A percentile compares a stretch with the other conserved stretches of the same genome.
phyloP scores from a whole-genome alignment of 2,329 filamentous ascomycete genomes.

The Triangularia verruculosa region DNA sequence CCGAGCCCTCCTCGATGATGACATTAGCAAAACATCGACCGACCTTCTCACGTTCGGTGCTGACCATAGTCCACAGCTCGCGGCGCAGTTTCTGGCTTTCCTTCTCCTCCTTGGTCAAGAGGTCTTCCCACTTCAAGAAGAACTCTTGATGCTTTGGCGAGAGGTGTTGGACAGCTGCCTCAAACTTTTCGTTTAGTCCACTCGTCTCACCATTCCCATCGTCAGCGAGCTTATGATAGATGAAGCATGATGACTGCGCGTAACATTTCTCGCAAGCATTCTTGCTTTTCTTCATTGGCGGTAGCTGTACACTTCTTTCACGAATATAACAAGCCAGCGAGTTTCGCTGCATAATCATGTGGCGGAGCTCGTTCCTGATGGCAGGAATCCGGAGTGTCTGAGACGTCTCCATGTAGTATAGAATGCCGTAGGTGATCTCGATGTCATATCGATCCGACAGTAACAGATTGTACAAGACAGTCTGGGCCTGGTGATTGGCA shows the following conservation, averaged over 20 bases:
- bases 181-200: constrained; percentile 77
- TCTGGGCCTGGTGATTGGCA: constrained; percentile 85
- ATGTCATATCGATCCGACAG: constrained; percentile 94
- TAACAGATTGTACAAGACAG: constrained; percentile 87
- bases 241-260: constrained; percentile 84
- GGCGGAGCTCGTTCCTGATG: constrained; percentile 81
- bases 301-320: constrained; percentile 73
- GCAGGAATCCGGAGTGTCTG: constrained; percentile 82
- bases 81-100: constrained; percentile 82
- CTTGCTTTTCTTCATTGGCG: constrained; percentile 79
- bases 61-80: constrained; percentile 96
- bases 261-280: constrained; percentile 85
- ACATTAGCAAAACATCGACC: constrained; percentile 89
- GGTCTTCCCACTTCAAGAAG: constrained; percentile 90
- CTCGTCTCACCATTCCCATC: constrained; percentile 77
- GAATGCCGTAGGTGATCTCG: constrained; percentile 80
- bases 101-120: constrained; percentile 91
- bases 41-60: constrained; percentile 79
- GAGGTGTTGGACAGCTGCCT: constrained; percentile 76
- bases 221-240: constrained; percentile 89
- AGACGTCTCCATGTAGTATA: constrained; percentile 94
- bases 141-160: constrained; percentile 73
- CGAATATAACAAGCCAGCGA: constrained; percentile 81
- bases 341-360: constrained; percentile 97
- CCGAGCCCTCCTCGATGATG: constrained; percentile 74